Evolutionary conservation across 2,329 filamentous ascomycete genomes (phyloP), one percentile per base, ranked within the genome.

Genomic region (Aspergillus eucalypticola): DNA sequence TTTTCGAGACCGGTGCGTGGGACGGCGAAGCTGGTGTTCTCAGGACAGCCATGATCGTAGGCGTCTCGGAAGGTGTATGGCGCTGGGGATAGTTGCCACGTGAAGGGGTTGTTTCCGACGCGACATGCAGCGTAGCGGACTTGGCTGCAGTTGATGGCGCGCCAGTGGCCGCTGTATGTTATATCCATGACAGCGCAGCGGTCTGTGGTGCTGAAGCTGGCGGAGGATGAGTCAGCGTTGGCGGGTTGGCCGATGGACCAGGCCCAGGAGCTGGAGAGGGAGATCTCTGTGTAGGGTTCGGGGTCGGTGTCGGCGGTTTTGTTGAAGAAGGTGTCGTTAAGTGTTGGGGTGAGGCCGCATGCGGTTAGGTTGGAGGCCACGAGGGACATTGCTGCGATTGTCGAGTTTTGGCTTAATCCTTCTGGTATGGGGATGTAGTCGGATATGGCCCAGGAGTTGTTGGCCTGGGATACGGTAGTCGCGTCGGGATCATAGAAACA

Each of bases 1-100:
- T 89, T 89, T 69, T 90, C 88, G 2, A 90, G 78, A 2, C 84
- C 82, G 0, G 86, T 88, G 39, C 85, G 81, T 0, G 88, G 87
- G 1, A 83, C 80, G 29, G 79, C 76, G 67, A 90, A 88, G 2
- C 58, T 70, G n/a, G 79, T 79, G 19, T 77, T 74, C 1, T 73
- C 58, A 0, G 79, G 79, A 70, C 88, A 90, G 5, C 76, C 72
- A 2, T 78, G 63, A 2, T 75, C 63, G 6, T 76, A 73, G 2
- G 80, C 78, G 48, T 76, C 74, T 42, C 73, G 73, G 66, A 83
- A 87, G 7, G 76, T 68, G 2, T 76, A 75, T 0, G 71, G 61
- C 3, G 74, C 65, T 4, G 70, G 61, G 10, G 83, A 83, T 25
- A 89, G 69, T 5, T 70, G 72, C 87, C 87, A 90, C 54, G 76